Base-by-base conservation (phyloP, 2,329 filamentous ascomycete species). In the Bipolaris bicolor region DNA sequence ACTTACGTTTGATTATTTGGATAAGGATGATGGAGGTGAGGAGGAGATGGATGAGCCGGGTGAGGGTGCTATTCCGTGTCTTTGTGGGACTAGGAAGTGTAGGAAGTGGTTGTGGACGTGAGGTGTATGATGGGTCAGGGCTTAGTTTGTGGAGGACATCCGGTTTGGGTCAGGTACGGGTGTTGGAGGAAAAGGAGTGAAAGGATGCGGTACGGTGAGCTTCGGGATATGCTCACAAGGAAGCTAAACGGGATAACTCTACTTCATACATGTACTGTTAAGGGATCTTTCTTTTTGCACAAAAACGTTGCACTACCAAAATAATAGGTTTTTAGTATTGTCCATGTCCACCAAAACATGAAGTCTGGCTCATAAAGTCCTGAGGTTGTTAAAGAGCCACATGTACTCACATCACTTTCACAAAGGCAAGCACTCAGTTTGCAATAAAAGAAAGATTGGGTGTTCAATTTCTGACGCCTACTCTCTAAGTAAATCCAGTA, bases 1-100 rank as follows among this genome's bases (percentile, higher is more conserved):
- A 73, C 76, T 95, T 31, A 92, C 89, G 0, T 94, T 95, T 71
- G 90, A 94, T 67, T 95, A 95, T 66, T 81, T 90, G 5, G 88
- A 90, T 63, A 87, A 87, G 7, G 82, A 86, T 22, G 83, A 84
- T 5, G 88, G 90, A 63, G 87, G 7, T 7, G 26, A 87, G 7
- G 82, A 86, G 39, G 81, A 83, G 16, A 76, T 80, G 31, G 81
- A 85, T 18, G 63, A 70, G 53, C 81, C 82, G 1, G 79, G 82
- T 2, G 80, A 85, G 31, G 78, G 77, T 31, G 69, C 69, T 0
- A 60, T 78, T 34, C 72, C 71, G 2, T 83, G 82, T 63, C 74
- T 77, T 15, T 94, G 90, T 65, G 84, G 86, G 1, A 84, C 87
- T 44, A 68, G 78, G 34, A 87, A 86, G 16, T 94, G 90, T 67